Evolutionary conservation across 106 monocot species (phyloP).

Genomic region (Chionographis japonica): DNA sequence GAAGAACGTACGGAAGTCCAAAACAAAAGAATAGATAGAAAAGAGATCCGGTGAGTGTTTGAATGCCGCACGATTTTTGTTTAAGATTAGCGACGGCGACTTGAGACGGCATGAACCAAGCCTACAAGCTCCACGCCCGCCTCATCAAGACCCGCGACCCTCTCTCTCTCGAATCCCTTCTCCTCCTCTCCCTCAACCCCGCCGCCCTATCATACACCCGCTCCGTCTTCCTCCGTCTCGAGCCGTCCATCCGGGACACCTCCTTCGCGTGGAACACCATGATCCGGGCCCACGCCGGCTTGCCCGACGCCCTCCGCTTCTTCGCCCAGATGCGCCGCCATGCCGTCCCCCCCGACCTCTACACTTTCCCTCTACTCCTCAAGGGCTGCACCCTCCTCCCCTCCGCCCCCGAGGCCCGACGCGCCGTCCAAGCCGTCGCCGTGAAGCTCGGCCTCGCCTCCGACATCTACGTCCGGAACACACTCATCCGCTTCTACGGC

Average conservation of each 20-base stretch:
- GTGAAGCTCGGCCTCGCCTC: constrained; percentile 8
- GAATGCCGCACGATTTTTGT: too few relatives aligned
- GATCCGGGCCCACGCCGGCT: constrained; percentile 15
- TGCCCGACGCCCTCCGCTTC: constrained; percentile 6
- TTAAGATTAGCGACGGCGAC: too few relatives aligned
- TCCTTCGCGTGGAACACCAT: constrained; percentile 21
- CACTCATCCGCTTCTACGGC: constrained; percentile 9
- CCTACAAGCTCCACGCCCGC: constrained; percentile 12
- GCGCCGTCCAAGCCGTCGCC: constrained; percentile 3
- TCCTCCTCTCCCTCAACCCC: constrained; percentile 9
- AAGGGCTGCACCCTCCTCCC: constrained; percentile 14
- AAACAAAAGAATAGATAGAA: too few relatives aligned
- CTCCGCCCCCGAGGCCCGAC: background rate
- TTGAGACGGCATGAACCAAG: too few relatives aligned
- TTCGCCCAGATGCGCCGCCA: constrained; percentile 15
- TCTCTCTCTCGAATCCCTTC: constrained; percentile 14
- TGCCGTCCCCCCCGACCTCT: constrained; percentile 7
- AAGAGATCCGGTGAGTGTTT: too few relatives aligned
- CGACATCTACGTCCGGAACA: constrained; percentile 6
- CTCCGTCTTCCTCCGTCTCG: constrained; percentile 8
- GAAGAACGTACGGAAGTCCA: too few relatives aligned
- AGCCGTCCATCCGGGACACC: background rate
- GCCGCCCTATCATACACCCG: constrained; percentile 6
- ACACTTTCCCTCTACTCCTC: constrained; percentile 27
- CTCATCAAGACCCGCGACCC: constrained; percentile 20